phyloP scores from a whole-genome alignment of 2,329 filamentous ascomycete genomes.

The Calonectria leucothoes region DNA sequence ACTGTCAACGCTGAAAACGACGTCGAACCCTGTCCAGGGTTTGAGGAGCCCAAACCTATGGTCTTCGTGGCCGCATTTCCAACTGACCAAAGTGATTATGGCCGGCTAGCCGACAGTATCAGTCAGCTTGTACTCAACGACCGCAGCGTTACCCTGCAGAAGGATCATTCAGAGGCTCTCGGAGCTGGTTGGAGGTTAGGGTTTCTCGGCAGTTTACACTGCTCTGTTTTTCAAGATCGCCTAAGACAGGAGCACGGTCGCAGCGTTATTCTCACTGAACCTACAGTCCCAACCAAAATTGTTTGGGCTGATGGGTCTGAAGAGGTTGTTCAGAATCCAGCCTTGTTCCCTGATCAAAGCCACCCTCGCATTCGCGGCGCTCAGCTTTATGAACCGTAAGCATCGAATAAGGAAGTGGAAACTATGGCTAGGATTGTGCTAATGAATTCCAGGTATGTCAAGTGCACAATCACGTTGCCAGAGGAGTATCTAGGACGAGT shows the following conservation, averaged over 20 bases:
- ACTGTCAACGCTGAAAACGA: slow-evolving; percentile 79
- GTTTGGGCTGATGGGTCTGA: slow-evolving; percentile 82
- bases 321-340: slow-evolving; percentile 84
- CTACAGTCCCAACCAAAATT: slow-evolving; percentile 92
- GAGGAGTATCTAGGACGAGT: slow-evolving; percentile 95
- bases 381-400: slow-evolving; percentile 63
- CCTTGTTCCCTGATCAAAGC: slow-evolving; percentile 82
- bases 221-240: slow-evolving; percentile 98
- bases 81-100: slow-evolving; percentile 88
- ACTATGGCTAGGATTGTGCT: background rate
- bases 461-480: slow-evolving; percentile 87
- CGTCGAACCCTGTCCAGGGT: slow-evolving; percentile 88
- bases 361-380: slow-evolving; percentile 58
- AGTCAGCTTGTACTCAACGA: slow-evolving; percentile 95
- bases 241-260: slow-evolving; percentile 93
- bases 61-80: slow-evolving; percentile 98
- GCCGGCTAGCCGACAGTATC: slow-evolving; percentile 91
- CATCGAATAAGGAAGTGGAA: slow-evolving; percentile 10
- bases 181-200: slow-evolving; percentile 95
- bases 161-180: slow-evolving; percentile 93
- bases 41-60: slow-evolving; percentile 98
- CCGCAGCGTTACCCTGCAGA: slow-evolving; percentile 91
- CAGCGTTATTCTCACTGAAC: slow-evolving; percentile 96
- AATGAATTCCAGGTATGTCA: slow-evolving; percentile 67
- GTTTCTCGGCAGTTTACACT: slow-evolving; percentile 96